Evolutionary conservation across 1,284 basidiomycete genomes (phyloP).

Genomic region (Exobasidium rhododendri): DNA sequence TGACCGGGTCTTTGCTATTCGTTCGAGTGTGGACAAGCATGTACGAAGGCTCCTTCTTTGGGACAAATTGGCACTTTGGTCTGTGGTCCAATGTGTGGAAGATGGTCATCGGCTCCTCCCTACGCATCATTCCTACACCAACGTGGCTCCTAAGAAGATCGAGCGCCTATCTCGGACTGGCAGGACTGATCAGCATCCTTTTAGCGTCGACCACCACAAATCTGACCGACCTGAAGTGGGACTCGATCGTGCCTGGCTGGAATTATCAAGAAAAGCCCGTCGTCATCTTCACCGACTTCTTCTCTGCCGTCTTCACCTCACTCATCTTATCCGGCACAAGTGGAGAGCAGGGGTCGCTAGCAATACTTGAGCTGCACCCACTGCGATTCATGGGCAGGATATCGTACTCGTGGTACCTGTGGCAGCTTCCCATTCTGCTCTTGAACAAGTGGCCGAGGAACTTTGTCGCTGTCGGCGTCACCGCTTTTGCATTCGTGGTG

Average conservation of each 20-base stretch:
- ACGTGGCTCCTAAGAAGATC: not conserved
- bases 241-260: not conserved
- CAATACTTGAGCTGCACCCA: not conserved
- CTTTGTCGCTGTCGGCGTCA: not conserved
- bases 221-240: not conserved
- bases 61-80: not conserved
- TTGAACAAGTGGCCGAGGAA: not conserved
- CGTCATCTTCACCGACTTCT: not conserved
- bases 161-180: not conserved
- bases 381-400: not conserved
- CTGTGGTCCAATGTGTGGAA: not conserved
- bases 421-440: not conserved
- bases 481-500: not conserved
- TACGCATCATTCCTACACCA: not conserved
- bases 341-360: not conserved
- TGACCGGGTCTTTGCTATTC: not conserved
- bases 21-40: not conserved
- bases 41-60: not conserved
- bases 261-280: not conserved
- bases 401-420: conserved; percentile 2
- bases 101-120: not conserved
- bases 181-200: not conserved
- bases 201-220: not conserved
- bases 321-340: not conserved
- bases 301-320: not conserved